Base-by-base conservation (phyloP, 139 green algal species). In the Picochlorum sp. region DNA sequence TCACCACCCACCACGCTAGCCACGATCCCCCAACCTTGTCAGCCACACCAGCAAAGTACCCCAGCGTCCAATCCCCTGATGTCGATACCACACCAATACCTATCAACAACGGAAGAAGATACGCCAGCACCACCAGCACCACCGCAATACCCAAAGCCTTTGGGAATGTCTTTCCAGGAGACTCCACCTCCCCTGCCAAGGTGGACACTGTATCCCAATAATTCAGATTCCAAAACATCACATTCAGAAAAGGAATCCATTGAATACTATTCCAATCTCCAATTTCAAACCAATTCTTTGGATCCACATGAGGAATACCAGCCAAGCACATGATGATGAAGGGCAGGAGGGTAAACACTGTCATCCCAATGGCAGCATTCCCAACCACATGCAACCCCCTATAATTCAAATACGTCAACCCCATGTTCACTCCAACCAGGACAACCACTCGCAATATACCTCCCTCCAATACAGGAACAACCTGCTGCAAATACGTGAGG, bases 221-320 rank as follows among this genome's bases (percentile, higher is more conserved):
- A 68, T 95, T 95, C 13, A 95, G 77, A 66, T 91, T 95, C 82
- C 92, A 98, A 77, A 98, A 98, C 81, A 98, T 93, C 57, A 93
- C 84, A 68, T 97, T 96, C 11, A 98, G 52, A 67, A 90, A 96
- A 15, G 78, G 79, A n/a, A 72, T 38, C 91, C 90, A 97, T n/a
- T 89, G 31, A 56, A 95, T 81, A 0, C 24, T 62, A 2, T 61
- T 37, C 63, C 50, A 75, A 50, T 92, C 34, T 41, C 34, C 79
- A 52, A 83, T 47, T 61, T 75, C 38, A 10, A 76, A 3, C 88
- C 84, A 94, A 69, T 92, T 90, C 57, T 30, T 34, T 0, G 83
- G 72, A 10, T 89, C 10, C 1, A 89, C 45, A 21, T 86, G 74
- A 4, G 85, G 83, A 26, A 81, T 16, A 63, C 70, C 80, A 47